Evolutionary conservation across 192 early-diverging fungal genomes (phyloP).

Genomic region (Linnemannia zychae): DNA sequence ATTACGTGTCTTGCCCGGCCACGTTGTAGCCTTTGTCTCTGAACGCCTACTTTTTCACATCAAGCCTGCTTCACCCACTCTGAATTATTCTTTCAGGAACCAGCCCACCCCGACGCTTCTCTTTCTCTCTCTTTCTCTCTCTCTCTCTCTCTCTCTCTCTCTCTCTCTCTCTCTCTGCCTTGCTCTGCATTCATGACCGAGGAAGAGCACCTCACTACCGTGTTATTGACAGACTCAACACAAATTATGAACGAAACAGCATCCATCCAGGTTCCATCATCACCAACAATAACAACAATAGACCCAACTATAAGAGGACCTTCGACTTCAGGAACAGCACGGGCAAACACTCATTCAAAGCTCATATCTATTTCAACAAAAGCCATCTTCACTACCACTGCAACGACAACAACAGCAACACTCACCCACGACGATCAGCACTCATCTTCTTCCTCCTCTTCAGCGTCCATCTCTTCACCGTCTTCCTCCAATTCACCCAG

Average conservation of each 20-base stretch:
- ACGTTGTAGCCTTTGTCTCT: neutral
- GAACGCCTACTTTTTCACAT: too few species aligned
- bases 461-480: slow-evolving; percentile 2
- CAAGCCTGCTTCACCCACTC: too few species aligned
- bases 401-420: neutral
- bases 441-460: slow-evolving; percentile 7
- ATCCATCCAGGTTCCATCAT: neutral
- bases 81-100: neutral
- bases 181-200: neutral
- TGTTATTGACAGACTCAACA: neutral
- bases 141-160: neutral
- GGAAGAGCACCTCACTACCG: neutral
- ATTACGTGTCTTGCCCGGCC: neutral
- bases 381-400: neutral
- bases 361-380: slow-evolving; percentile 15
- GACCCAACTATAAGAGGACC: neutral
- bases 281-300: slow-evolving; percentile 8
- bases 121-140: neutral
- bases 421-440: neutral
- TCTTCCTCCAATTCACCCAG: slow-evolving; percentile 12
- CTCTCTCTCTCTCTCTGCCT: neutral
- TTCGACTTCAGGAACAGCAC: neutral
- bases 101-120: neutral
- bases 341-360: neutral
- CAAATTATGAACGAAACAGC: neutral